Conservation (phyloP, 805 yeast genomes). For the Kluyveromyces starmeri region DNA sequence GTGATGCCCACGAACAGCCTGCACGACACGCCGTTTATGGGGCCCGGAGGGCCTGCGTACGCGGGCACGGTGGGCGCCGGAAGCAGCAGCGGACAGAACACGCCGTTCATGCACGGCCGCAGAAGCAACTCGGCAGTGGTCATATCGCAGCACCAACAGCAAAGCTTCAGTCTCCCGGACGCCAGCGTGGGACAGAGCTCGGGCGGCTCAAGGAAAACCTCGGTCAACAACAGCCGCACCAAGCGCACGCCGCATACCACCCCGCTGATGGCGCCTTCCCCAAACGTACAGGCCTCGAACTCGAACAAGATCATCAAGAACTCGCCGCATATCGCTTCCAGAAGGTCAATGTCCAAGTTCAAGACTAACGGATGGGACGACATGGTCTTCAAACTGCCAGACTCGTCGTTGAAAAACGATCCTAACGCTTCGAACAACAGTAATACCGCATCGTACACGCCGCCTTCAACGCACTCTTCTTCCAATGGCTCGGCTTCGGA, state of each 20-base stretch:
- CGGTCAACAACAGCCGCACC: constrained; percentile 21
- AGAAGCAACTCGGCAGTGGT: constrained; percentile 1
- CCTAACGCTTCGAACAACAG: not conserved
- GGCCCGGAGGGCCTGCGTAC: constrained; percentile 29
- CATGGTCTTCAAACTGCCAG: constrained; percentile 21
- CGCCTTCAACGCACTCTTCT: constrained; percentile 7
- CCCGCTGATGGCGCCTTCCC: constrained; percentile 12
- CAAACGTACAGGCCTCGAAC: constrained; percentile 6
- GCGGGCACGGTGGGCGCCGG: constrained; percentile 29
- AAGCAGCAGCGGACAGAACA: constrained; percentile 11
- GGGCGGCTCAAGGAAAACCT: constrained; percentile 20
- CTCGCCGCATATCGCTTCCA: constrained; percentile 23
- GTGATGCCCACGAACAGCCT: constrained; percentile 35
- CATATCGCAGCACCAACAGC: constrained; percentile 7
- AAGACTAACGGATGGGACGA: constrained; percentile 22
- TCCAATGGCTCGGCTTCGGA: constrained; percentile 4
- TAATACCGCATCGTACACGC: not conserved
- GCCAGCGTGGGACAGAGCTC: constrained; percentile 10
- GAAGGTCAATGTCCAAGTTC: constrained; percentile 13
- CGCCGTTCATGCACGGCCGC: constrained; percentile 3
- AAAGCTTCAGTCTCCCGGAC: constrained; percentile 15
- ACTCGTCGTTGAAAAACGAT: constrained; percentile 7
- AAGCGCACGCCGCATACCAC: constrained; percentile 14
- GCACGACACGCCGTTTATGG: constrained; percentile 16
- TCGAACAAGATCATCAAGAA: constrained; percentile 26